phyloP scores from a whole-genome alignment of 2,329 filamentous ascomycete species.

The Hypoxylon rubiginosum region DNA sequence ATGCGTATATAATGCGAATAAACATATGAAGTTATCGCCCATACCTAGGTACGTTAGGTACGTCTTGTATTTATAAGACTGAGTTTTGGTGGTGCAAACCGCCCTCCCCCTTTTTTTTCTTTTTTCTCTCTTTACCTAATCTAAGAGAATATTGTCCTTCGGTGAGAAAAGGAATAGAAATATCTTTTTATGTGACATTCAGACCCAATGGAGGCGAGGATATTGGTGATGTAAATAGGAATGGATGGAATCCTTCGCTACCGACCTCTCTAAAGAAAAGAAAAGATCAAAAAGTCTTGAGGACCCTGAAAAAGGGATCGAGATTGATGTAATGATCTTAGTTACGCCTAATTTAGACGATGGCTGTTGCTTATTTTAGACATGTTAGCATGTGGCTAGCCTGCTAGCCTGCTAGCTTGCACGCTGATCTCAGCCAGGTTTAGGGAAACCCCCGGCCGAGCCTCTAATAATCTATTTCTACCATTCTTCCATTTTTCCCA shows the following conservation, averaged over 20 bases:
- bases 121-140: not conserved
- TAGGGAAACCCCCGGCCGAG: too few relatives aligned
- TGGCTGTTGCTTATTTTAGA: slow-evolving; percentile 1
- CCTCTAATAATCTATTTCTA: not conserved
- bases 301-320: not conserved
- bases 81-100: not conserved
- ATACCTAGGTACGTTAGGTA: too few relatives aligned
- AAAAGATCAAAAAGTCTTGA: not conserved
- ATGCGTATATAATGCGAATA: not conserved
- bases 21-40: not conserved
- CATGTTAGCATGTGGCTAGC: slow-evolving; percentile 5
- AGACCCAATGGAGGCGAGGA: too few relatives aligned
- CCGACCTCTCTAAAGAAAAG: not conserved
- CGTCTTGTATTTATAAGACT: not conserved
- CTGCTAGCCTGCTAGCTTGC: not conserved
- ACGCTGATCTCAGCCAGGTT: slow-evolving; percentile 5
- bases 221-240: not conserved
- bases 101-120: not conserved
- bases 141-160: not conserved
- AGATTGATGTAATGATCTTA: not conserved
- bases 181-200: not conserved
- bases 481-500: not conserved
- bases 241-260: not conserved
- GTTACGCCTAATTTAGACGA: not conserved
- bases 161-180: not conserved